A percentile compares a stretch with the other conserved stretches of the same genome.
Conservation (phyloP, 257 asterid species). For the Pogostemon cablin region DNA sequence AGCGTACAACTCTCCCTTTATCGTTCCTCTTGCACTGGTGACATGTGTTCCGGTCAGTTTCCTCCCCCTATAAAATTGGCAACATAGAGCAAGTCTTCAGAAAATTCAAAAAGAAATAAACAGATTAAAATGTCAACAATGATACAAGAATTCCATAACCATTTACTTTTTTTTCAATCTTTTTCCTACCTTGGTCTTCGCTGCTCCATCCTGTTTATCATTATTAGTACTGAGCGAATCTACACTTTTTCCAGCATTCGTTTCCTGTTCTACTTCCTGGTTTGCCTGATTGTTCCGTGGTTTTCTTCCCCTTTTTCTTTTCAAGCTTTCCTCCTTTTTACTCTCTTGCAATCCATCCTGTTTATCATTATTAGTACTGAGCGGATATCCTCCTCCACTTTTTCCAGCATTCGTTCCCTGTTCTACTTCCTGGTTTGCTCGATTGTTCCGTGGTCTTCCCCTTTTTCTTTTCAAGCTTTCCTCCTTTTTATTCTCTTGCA, state of each 20-base stretch:
- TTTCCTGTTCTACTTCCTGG: constrained; percentile 21
- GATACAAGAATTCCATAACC: constrained; percentile 16
- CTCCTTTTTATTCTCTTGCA: constrained; percentile 24
- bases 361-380: too few relatives aligned
- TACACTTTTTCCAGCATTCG: constrained; percentile 25
- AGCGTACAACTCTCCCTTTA: constrained; percentile 78
- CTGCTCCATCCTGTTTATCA: constrained; percentile 28
- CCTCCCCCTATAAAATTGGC: constrained; percentile 49
- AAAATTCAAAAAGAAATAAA: neutral
- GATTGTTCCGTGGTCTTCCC: neutral
- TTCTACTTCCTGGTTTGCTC: constrained; percentile 17
- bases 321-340: constrained; percentile 16
- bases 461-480: constrained; percentile 16
- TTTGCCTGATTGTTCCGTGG: constrained; percentile 9
- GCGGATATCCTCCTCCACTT: too few relatives aligned
- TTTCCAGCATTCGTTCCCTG: too few relatives aligned
- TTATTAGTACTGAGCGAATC: constrained; percentile 12
- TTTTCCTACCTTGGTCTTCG: constrained; percentile 15
- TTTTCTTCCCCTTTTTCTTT: constrained; percentile 29
- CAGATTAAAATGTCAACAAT: neutral
- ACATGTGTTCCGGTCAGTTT: constrained; percentile 52
- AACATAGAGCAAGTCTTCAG: constrained; percentile 14
- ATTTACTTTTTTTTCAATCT: constrained; percentile 40
- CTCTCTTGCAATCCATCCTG: constrained; percentile 20
- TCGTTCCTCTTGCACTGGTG: constrained; percentile 94